Evolutionary conservation across 768 basidiomycete genomes (phyloP), one percentile per base, ranked within the genome.

Genomic region (Naganishia friedmannii): DNA sequence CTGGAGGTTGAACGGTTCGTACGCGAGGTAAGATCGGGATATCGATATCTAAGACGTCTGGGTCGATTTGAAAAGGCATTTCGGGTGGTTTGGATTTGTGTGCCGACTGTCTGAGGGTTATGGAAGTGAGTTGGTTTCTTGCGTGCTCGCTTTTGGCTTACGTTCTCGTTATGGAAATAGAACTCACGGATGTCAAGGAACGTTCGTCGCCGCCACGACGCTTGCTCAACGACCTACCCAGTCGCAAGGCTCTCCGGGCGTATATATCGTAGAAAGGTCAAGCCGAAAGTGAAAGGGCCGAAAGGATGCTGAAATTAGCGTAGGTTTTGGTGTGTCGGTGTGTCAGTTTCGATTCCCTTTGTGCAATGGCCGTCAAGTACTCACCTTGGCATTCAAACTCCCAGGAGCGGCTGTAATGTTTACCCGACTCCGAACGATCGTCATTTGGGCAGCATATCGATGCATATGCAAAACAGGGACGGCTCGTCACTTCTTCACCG

Each of bases 1-100:
- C 29, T 7, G 48, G 21, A 3, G 60, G 21, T 37, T 26, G 2
- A 2, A 28, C 10, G 60, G 39, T 23, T 26, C 39, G 60, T 9
- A 23, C 3, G 2, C 60, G 60, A 17, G 37, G 10, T 2, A 46
- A 17, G 60, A 63, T 63, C 13, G 60, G 60, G 60, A 63, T 63
- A n/a, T 63, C 60, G 13, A 63, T 63, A 42, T 63, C 28, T 23
- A 63, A 29, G 2, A 23, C 37, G 60, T 63, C 60, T 39, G 60
- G 60, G 15, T 63, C 42, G 39, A 63, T 3, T 12, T 57, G 2
- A 28, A 1, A 45, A 12, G 21, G n/a, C 34, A 55, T 45, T 28
- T n/a, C n/a, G n/a, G n/a, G n/a, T n/a, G n/a, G n/a, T 26, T 46
- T 46, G 21, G 34, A 12, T 37, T 12, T 4, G 48, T 23, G 3